Evolutionary conservation across 176 grass and related monocot species (phyloP), one percentile per base, ranked within the genome.

Genomic region (Cenchrus purpureus): DNA sequence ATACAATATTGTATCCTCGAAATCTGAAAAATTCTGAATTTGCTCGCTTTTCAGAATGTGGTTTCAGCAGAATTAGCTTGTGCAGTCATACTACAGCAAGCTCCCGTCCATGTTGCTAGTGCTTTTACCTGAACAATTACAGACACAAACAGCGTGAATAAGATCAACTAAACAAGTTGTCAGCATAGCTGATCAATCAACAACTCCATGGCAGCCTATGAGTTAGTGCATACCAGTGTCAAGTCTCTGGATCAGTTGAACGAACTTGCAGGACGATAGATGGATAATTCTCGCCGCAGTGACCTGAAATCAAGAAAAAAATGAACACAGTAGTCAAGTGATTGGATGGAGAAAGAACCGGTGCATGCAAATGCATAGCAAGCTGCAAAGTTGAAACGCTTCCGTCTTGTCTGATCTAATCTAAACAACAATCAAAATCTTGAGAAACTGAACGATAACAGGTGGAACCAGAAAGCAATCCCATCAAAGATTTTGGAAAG

Each of bases 61-160:
- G 52, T 10, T 22, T 54, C 50, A 72, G 68, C 12, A 14, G 57
- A 57, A 61, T 44, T 63, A 71, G 61, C 73, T 57, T 22, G 54
- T 65, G 44, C 13, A 54, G 4, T 0, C 2, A 76, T 49, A 48
- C 42, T 16, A 0, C 10, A 20, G 28, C 2, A 85, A 75, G 12
- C 48, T 44, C 52, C 40, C 0, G 4, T 85, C 4, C 63, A 63
- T 62, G 68, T n/a, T 44, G 56, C 29, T 32, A 37, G 45, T 77
- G 60, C 20, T 85, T 85, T 43, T 64, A 71, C 64, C 83, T 86
- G 46, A 8, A 17, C 17, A 63, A 90, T 79, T 68, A 60, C 44
- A 80, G 61, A 82, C 15, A 63, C 4, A 11, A 87, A 68, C 12
- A 37, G 71, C 13, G 74, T 56, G 34, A 52, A 74, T 73, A 68